phyloP scores from a whole-genome alignment of 805 yeast genomes.

The Blastobotrys parvus region DNA sequence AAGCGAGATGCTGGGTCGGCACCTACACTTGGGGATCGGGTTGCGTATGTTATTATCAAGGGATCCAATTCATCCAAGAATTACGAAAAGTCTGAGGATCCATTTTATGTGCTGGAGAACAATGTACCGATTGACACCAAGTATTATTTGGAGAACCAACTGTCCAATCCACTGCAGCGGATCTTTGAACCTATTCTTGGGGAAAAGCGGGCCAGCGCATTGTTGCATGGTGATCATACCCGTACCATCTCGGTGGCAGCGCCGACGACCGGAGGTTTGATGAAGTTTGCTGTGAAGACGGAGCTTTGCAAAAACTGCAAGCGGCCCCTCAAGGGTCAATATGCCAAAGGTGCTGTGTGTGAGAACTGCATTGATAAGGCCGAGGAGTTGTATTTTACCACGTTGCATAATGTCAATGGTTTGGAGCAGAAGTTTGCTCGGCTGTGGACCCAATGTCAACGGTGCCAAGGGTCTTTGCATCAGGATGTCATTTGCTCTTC shows the following conservation, averaged over 20 bases:
- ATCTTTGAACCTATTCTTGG: slow-evolving; percentile 95
- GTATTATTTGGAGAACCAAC: slow-evolving; percentile 86
- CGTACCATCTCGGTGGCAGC: slow-evolving; percentile 60
- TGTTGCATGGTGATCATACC: slow-evolving; percentile 77
- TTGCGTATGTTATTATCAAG: slow-evolving; percentile 87
- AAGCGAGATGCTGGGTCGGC: slow-evolving; percentile 97
- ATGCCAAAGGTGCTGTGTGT: slow-evolving; percentile 69
- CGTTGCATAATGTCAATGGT: slow-evolving; percentile 68
- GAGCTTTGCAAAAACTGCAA: slow-evolving; percentile 86
- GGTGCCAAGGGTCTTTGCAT: slow-evolving; percentile 93
- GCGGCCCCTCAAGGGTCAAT: slow-evolving; percentile 52
- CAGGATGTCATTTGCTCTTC: slow-evolving; percentile 94
- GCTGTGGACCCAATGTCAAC: slow-evolving; percentile 96
- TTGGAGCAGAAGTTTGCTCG: slow-evolving; percentile 77
- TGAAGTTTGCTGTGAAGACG: slow-evolving; percentile 85
- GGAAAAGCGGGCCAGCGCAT: slow-evolving; percentile 67
- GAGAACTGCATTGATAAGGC: slow-evolving; percentile 64
- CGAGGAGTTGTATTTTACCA: slow-evolving; percentile 73
- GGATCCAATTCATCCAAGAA: slow-evolving; percentile 74
- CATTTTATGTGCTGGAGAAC: slow-evolving; percentile 84
- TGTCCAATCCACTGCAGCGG: slow-evolving; percentile 85
- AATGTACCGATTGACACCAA: slow-evolving; percentile 90
- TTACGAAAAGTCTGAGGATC: slow-evolving; percentile 96
- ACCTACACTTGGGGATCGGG: slow-evolving; percentile 95
- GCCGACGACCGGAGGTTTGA: slow-evolving; percentile 76